A percentile compares a stretch with the other conserved stretches of the same genome.
phyloP scores from a whole-genome alignment of 2,329 filamentous ascomycete species.

The Pyrenochaeta sp. region DNA sequence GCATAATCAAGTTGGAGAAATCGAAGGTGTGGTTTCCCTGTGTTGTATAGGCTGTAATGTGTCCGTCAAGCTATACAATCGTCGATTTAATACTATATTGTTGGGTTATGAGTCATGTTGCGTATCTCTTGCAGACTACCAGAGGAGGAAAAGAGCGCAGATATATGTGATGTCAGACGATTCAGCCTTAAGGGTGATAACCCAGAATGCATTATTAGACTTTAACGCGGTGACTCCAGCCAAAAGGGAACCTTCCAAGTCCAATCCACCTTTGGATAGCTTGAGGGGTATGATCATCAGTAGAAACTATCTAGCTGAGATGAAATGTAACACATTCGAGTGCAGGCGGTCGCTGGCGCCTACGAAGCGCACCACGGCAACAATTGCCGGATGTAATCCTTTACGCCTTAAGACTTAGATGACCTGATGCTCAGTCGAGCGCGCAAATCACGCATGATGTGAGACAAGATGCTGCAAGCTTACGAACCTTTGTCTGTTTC shows the following conservation, averaged over 20 bases:
- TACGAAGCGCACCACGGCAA: background rate
- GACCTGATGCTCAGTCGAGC: slow-evolving; percentile 23
- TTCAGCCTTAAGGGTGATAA: too few relatives aligned
- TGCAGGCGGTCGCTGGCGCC: background rate
- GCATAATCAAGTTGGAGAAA: too few relatives aligned
- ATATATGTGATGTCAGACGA: too few relatives aligned
- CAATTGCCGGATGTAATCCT: background rate
- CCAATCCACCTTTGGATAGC: background rate
- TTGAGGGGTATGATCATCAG: background rate
- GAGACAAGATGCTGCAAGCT: slow-evolving; percentile 15
- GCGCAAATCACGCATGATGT: slow-evolving; percentile 2
- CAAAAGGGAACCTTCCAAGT: too few relatives aligned
- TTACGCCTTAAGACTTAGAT: slow-evolving; percentile 4
- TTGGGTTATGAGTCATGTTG: too few relatives aligned
- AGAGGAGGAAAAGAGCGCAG: too few relatives aligned
- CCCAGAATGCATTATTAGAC: too few relatives aligned
- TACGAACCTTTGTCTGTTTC: slow-evolving; percentile 24
- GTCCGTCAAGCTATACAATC: background rate
- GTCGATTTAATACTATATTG: background rate
- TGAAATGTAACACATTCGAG: background rate
- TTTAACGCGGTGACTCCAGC: too few relatives aligned
- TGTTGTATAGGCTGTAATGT: background rate
- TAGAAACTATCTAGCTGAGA: background rate
- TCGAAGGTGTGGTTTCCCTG: too few relatives aligned
- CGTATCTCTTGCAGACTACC: too few relatives aligned